Percentiles rank a stretch among this genome's conserved stretches.
Evolutionary conservation across 2,329 filamentous ascomycete species (phyloP).

Genomic region (Alternaria panax): DNA sequence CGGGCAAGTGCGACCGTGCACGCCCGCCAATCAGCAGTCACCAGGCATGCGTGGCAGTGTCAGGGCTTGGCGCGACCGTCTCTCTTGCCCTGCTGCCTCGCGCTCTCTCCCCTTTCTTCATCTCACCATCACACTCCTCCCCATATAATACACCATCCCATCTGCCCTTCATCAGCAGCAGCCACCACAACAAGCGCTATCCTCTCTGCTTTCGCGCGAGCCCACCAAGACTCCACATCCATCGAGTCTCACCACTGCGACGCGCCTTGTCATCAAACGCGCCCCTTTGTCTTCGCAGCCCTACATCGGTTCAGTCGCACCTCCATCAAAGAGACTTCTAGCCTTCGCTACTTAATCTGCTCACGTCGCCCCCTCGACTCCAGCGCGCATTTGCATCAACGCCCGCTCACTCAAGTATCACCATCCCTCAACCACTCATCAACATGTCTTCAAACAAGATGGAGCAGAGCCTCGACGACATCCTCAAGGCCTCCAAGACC

Average conservation of each 20-base stretch:
- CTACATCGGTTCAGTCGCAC: constrained; percentile 15
- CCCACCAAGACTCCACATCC: constrained; percentile 13
- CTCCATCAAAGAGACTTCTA: constrained; percentile 15
- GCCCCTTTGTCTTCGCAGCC: constrained; percentile 23
- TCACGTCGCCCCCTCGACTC: constrained; percentile 19
- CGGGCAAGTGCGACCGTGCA: constrained; percentile 27
- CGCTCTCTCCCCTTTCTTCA: constrained; percentile 23
- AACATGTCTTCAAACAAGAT: constrained; percentile 72
- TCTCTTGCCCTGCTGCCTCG: constrained; percentile 25
- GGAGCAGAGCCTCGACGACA: constrained; percentile 96
- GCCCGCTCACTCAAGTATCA: constrained; percentile 23
- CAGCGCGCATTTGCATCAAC: constrained; percentile 20
- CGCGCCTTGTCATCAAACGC: constrained; percentile 31
- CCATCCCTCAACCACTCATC: constrained; percentile 22
- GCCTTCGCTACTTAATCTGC: constrained; percentile 12
- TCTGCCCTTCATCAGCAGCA: constrained; percentile 20
- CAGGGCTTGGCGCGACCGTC: constrained; percentile 12
- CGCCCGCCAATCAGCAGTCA: constrained; percentile 6
- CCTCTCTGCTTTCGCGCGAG: constrained; percentile 24
- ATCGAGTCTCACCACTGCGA: constrained; percentile 23
- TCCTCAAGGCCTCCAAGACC: constrained; percentile 74
- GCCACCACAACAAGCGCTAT: constrained; percentile 14
- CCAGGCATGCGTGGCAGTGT: constrained; percentile 12
- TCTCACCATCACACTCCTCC: constrained; percentile 16
- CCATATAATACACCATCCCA: constrained; percentile 8